Conservation (phyloP, 768 basidiomycete species). For the Agaricus blazei region DNA sequence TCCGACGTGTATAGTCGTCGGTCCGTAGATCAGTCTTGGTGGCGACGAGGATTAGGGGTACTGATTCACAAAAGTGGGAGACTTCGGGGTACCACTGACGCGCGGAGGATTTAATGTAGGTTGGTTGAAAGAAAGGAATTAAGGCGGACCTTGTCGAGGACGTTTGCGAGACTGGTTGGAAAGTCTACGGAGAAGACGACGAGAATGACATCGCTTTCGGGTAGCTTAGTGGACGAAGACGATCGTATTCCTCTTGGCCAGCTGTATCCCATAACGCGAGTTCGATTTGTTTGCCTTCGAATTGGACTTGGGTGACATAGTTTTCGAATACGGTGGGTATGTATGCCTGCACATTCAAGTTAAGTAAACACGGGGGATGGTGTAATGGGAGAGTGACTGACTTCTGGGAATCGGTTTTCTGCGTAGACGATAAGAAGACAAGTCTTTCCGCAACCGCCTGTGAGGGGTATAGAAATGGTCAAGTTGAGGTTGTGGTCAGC, state of each 20-base stretch:
- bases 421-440: conserved; percentile 96
- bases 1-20: conserved; percentile 80
- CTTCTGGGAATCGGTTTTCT: conserved; percentile 94
- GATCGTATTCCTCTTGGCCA: conserved; percentile 95
- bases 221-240: conserved; percentile 79
- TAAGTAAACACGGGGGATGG: not conserved
- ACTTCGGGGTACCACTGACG: conserved; percentile 89
- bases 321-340: conserved; percentile 94
- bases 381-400: conserved; percentile 26
- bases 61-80: conserved; percentile 85
- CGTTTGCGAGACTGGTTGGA: conserved; percentile 85
- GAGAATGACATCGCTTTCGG: conserved; percentile 87
- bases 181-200: conserved; percentile 95
- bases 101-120: not conserved
- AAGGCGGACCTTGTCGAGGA: conserved; percentile 70
- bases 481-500: not conserved
- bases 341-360: conserved; percentile 61
- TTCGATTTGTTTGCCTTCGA: conserved; percentile 86
- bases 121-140: not conserved
- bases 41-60: conserved; percentile 86
- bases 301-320: conserved; percentile 83
- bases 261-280: conserved; percentile 99
- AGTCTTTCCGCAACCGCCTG: conserved; percentile 88
- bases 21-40: conserved; percentile 90
- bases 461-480: conserved; percentile 5